Conservation (phyloP, 1,139 yeast species). For the Lodderomyces elongisporus region DNA sequence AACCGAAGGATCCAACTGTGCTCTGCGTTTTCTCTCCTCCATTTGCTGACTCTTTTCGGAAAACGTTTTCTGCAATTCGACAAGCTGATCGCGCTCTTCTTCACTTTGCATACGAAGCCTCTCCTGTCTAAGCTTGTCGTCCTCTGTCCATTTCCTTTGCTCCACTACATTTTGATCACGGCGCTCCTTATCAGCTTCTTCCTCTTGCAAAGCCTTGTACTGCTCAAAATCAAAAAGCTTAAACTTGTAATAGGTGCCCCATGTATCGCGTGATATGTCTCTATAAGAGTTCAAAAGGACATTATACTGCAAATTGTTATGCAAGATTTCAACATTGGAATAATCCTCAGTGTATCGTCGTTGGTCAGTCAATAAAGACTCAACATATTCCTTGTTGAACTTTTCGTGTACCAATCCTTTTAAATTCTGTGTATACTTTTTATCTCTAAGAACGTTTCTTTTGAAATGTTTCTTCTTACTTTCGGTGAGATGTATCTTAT, state of each 20-base stretch:
- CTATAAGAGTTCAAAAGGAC: slow-evolving; percentile 38
- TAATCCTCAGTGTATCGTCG: slow-evolving; percentile 33
- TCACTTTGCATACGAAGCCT: slow-evolving; percentile 12
- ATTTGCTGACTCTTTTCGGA: slow-evolving; percentile 8
- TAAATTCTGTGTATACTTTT: slow-evolving; percentile 23
- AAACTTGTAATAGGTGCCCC: slow-evolving; percentile 37
- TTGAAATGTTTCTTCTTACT: slow-evolving; percentile 16
- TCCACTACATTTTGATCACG: slow-evolving; percentile 6
- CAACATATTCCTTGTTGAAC: slow-evolving; percentile 30
- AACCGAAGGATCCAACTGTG: slow-evolving; percentile 12
- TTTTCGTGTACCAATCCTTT: slow-evolving; percentile 39
- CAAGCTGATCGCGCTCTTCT: slow-evolving; percentile 14
- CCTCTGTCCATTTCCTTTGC: slow-evolving; percentile 17
- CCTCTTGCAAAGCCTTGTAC: slow-evolving; percentile 20
- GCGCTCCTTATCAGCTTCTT: slow-evolving; percentile 13
- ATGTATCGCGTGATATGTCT: slow-evolving; percentile 36
- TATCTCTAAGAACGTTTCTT: slow-evolving; percentile 13
- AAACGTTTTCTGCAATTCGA: slow-evolving; percentile 13
- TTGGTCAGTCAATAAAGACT: slow-evolving; percentile 26
- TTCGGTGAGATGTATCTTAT: slow-evolving; percentile 23
- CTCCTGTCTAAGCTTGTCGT: slow-evolving; percentile 18
- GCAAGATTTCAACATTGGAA: slow-evolving; percentile 41
- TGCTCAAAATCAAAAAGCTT: slow-evolving; percentile 40
- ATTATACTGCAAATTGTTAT: slow-evolving; percentile 40
- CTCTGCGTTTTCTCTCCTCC: slow-evolving; percentile 13